phyloP scores from a whole-genome alignment of 2,329 filamentous ascomycete genomes.

The Bipolaris cookei region DNA sequence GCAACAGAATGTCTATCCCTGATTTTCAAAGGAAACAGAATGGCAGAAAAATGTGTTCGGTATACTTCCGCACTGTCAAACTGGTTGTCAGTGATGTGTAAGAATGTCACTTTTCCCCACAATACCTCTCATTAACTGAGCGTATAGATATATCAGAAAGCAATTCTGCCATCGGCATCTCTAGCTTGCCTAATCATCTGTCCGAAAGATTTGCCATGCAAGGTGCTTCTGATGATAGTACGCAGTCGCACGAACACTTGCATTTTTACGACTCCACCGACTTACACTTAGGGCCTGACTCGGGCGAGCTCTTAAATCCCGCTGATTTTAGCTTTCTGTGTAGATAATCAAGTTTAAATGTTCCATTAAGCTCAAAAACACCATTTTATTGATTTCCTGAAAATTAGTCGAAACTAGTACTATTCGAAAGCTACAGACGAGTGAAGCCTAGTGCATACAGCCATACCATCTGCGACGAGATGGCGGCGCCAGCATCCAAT shows the following conservation, averaged over 20 bases:
- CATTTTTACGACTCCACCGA: conserved; percentile 14
- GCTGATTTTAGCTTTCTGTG: conserved; percentile 1
- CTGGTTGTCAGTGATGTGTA: conserved; percentile 9
- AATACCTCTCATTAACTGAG: background rate
- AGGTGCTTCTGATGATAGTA: background rate
- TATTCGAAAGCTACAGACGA: background rate
- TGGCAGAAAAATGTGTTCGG: conserved; percentile 19
- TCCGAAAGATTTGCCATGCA: background rate
- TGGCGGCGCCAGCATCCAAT: too few species aligned
- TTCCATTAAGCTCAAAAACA: background rate
- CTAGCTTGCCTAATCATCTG: background rate
- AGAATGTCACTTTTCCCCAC: background rate
- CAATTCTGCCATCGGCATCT: background rate
- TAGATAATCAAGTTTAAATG: background rate
- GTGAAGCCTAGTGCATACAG: too few species aligned
- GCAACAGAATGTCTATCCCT: conserved; percentile 19
- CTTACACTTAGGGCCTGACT: conserved; percentile 15
- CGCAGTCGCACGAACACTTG: background rate
- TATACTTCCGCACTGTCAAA: conserved; percentile 15
- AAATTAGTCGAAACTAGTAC: background rate
- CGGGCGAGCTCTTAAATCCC: conserved; percentile 7
- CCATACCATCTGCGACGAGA: too few species aligned
- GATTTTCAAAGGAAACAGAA: conserved; percentile 18
- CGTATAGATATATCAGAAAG: background rate
- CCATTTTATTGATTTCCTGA: too few species aligned